Percentiles rank a stretch among this genome's conserved stretches.
Conservation (phyloP, 768 basidiomycete species). For the Pulveroboletus ravenelii region DNA sequence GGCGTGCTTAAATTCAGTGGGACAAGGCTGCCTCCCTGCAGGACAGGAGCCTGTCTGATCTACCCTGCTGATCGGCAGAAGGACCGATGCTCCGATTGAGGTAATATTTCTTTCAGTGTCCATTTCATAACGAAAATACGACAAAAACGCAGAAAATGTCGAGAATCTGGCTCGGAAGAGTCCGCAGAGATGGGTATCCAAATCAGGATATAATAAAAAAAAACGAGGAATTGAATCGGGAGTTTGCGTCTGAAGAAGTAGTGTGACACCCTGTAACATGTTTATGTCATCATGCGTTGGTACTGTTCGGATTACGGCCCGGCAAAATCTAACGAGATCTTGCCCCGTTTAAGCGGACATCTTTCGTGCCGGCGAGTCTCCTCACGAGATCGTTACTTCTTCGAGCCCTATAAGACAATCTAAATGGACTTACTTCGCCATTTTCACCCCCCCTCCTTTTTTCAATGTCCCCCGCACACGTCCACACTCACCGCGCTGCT, state of each 20-base stretch:
- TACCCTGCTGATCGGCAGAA: slow-evolving; percentile 30
- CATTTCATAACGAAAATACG: neutral
- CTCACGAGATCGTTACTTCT: slow-evolving; percentile 34
- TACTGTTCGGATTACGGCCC: slow-evolving; percentile 32
- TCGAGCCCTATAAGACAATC: slow-evolving; percentile 32
- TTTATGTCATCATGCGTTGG: slow-evolving; percentile 28
- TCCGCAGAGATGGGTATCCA: slow-evolving; percentile 13
- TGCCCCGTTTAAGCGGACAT: slow-evolving; percentile 19
- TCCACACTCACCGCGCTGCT: slow-evolving; percentile 60
- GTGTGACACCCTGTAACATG: slow-evolving; percentile 16
- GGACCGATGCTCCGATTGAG: slow-evolving; percentile 25
- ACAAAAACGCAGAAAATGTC: slow-evolving; percentile 8
- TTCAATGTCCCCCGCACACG: slow-evolving; percentile 43
- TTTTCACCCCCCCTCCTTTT: slow-evolving; percentile 17
- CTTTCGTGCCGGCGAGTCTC: slow-evolving; percentile 26
- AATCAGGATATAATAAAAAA: slow-evolving; percentile 22
- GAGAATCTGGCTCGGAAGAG: slow-evolving; percentile 11
- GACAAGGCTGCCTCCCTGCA: neutral
- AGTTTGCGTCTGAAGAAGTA: slow-evolving; percentile 18
- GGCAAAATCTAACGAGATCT: slow-evolving; percentile 16
- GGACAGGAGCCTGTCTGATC: slow-evolving; percentile 11
- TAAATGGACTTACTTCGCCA: slow-evolving; percentile 22
- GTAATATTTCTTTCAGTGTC: slow-evolving; percentile 1
- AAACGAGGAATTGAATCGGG: slow-evolving; percentile 20
- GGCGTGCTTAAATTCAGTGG: slow-evolving; percentile 21